Conservation (phyloP, 768 basidiomycete genomes). For the Calocera cornea region DNA sequence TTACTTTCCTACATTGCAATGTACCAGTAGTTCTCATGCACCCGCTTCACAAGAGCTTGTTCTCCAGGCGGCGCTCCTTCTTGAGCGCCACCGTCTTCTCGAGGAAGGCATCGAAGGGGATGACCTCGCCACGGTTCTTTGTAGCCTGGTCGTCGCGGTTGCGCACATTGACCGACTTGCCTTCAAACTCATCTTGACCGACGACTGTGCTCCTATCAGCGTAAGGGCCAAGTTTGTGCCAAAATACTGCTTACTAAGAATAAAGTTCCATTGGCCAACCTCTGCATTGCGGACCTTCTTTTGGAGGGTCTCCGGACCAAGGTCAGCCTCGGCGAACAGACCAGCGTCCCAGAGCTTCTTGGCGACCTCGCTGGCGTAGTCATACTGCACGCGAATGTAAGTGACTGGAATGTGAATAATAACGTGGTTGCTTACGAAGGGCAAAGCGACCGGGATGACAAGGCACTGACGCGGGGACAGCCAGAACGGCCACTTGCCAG, state of each 20-base stretch:
- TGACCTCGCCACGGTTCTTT: slow-evolving; percentile 64
- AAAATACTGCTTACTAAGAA: slow-evolving; percentile 51
- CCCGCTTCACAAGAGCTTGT: slow-evolving; percentile 35
- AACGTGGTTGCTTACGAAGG: slow-evolving; percentile 49
- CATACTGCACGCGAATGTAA: slow-evolving; percentile 41
- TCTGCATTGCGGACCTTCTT: slow-evolving; percentile 98
- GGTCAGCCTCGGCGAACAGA: slow-evolving; percentile 83
- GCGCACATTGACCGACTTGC: slow-evolving; percentile 81
- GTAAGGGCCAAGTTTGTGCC: not conserved
- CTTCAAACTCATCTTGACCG: slow-evolving; percentile 80
- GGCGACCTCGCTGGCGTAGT: slow-evolving; percentile 74
- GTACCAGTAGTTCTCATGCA: not conserved
- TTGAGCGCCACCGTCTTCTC: slow-evolving; percentile 63
- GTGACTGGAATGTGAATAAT: not conserved
- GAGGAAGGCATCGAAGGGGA: slow-evolving; percentile 53
- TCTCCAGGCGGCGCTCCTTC: slow-evolving; percentile 37
- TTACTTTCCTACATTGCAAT: slow-evolving; percentile 4
- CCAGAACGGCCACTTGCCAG: slow-evolving; percentile 99
- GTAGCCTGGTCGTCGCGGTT: slow-evolving; percentile 88
- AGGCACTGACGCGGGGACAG: slow-evolving; percentile 89
- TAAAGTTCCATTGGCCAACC: slow-evolving; percentile 95
- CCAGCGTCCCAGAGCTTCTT: slow-evolving; percentile 53
- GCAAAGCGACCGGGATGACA: slow-evolving; percentile 82
- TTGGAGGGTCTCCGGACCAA: slow-evolving; percentile 77
- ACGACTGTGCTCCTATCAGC: slow-evolving; percentile 49